phyloP scores from a whole-genome alignment of 305 asterid species.

The Fraxinus baroniana region DNA sequence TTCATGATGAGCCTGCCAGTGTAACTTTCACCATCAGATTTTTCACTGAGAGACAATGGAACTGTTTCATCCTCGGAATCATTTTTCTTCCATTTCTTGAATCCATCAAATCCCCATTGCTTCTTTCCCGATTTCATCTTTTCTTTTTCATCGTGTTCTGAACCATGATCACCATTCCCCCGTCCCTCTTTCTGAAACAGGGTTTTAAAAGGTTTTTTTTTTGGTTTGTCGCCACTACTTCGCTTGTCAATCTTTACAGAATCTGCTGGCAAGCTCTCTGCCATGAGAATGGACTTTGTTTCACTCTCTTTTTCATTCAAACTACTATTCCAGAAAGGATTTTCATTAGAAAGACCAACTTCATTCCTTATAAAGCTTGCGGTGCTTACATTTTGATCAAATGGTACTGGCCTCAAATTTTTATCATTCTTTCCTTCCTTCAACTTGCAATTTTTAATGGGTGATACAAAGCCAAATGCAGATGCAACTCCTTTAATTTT shows the following conservation, averaged over 20 bases:
- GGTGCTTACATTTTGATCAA: conserved; percentile 11
- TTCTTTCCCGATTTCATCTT: conserved; percentile 42
- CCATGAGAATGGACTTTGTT: conserved; percentile 64
- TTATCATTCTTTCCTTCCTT: conserved; percentile 29
- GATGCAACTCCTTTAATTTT: conserved; percentile 63
- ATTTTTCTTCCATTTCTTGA: conserved; percentile 74
- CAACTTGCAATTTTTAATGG: conserved; percentile 33
- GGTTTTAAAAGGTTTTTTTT: conserved; percentile 51
- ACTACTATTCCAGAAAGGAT: conserved; percentile 41
- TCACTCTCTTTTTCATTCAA: conserved; percentile 41
- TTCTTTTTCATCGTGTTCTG: conserved; percentile 27
- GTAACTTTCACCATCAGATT: conserved; percentile 42
- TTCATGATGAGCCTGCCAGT: conserved; percentile 39
- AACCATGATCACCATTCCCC: conserved; percentile 16
- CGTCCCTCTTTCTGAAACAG: conserved; percentile 37
- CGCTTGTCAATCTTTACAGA: conserved; percentile 31
- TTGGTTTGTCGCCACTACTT: conserved; percentile 43
- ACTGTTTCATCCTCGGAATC: conserved; percentile 52
- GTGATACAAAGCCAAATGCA: conserved; percentile 46
- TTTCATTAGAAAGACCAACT: background rate
- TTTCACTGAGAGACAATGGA: conserved; percentile 56
- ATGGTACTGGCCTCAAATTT: background rate
- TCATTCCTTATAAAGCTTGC: conserved; percentile 20
- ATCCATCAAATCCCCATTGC: conserved; percentile 60
- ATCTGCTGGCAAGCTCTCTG: conserved; percentile 43